Evolutionary conservation across 2,329 filamentous ascomycete genomes (phyloP).

Genomic region (Xylogone sp.): DNA sequence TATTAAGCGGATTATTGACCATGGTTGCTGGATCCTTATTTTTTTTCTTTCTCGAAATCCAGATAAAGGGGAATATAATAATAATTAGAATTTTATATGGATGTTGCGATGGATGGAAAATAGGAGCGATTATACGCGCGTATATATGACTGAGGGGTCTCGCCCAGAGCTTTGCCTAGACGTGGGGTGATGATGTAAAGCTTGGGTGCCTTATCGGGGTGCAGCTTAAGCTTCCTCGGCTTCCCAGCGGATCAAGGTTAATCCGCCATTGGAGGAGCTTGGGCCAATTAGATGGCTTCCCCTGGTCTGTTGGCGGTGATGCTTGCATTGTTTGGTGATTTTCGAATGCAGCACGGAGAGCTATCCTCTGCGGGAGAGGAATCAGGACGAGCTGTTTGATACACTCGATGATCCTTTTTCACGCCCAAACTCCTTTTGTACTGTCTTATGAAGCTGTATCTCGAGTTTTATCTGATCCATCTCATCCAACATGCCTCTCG

Average conservation of each 20-base stretch:
- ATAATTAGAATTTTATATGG: too few relatives aligned
- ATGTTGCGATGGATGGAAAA: too few relatives aligned
- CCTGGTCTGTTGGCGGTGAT: too few relatives aligned
- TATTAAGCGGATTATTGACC: conserved; percentile 34
- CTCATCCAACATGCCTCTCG: not conserved
- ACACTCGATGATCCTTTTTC: not conserved
- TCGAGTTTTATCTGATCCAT: not conserved
- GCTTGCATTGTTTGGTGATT: too few relatives aligned
- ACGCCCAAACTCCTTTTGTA: not conserved
- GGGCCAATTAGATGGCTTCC: not conserved
- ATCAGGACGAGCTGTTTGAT: too few relatives aligned
- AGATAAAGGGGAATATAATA: too few relatives aligned
- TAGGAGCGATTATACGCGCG: too few relatives aligned
- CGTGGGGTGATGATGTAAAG: not conserved
- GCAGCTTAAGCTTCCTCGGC: not conserved
- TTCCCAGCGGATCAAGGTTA: not conserved
- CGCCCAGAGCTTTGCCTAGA: not conserved
- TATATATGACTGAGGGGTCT: not conserved
- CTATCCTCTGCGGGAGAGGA: too few relatives aligned
- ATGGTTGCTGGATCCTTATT: conserved; percentile 18
- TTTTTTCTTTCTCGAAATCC: too few relatives aligned
- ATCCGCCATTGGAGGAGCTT: not conserved
- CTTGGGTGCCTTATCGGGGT: not conserved
- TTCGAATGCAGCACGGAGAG: too few relatives aligned
- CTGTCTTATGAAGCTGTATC: not conserved